These are phyloP conservation scores for Candida sp. DNA, from an alignment of 1,139 yeast species.

Conservation along the genomic window DNA sequence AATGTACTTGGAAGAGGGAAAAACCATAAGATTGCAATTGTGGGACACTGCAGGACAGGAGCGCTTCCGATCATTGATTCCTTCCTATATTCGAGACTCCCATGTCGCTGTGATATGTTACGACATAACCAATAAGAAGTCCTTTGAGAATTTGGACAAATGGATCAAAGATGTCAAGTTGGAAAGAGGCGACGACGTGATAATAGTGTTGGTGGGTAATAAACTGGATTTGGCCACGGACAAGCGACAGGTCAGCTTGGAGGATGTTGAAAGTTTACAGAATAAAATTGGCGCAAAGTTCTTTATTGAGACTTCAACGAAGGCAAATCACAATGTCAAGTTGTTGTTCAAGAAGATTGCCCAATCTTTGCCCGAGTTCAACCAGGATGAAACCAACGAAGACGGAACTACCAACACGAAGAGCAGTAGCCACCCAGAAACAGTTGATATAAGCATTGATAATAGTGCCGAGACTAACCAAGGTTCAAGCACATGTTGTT, in stretches of 20 bases:
- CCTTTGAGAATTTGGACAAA: slow-evolving; percentile 70
- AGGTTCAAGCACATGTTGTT: slow-evolving; percentile 9
- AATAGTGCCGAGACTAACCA: slow-evolving; percentile 16
- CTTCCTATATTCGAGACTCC: slow-evolving; percentile 95
- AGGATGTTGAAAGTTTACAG: slow-evolving; percentile 72
- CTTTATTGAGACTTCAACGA: slow-evolving; percentile 93
- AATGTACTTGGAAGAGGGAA: slow-evolving; percentile 62
- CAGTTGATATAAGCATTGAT: slow-evolving; percentile 47
- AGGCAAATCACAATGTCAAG: slow-evolving; percentile 94
- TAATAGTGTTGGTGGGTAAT: slow-evolving; percentile 44
- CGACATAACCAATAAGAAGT: slow-evolving; percentile 85
- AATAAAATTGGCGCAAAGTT: slow-evolving; percentile 66
- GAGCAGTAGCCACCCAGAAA: slow-evolving; percentile 37
- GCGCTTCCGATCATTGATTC: slow-evolving; percentile 61
- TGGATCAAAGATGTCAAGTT: slow-evolving; percentile 67
- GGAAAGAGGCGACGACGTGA: slow-evolving; percentile 74
- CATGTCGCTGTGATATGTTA: slow-evolving; percentile 96
- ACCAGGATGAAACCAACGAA: slow-evolving; percentile 42
- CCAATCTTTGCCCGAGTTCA: slow-evolving; percentile 83
- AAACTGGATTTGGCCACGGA: slow-evolving; percentile 70
- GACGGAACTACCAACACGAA: slow-evolving; percentile 8
- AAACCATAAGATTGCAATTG: slow-evolving; percentile 53
- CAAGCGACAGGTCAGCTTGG: slow-evolving; percentile 79
- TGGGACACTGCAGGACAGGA: slow-evolving; percentile 75
- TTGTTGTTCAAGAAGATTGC: slow-evolving; percentile 90